These are phyloP conservation scores for Carex parvula DNA, from an alignment of 176 grass and related monocot genomes.

Conservation along the genomic window DNA sequence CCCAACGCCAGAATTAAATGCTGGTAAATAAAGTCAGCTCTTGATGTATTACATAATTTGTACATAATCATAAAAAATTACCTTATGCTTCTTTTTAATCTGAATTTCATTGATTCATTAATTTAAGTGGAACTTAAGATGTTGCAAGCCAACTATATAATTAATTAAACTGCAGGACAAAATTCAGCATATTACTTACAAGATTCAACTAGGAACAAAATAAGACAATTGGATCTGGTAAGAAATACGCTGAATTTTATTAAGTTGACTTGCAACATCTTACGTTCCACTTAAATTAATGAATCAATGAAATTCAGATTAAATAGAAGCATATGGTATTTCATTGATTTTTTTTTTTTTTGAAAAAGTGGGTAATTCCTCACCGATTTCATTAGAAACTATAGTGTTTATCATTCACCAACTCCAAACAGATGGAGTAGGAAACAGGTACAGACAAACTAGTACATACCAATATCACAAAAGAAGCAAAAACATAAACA, in stretches of 20 bases:
- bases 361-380: too few species aligned
- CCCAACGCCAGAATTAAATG: neutral
- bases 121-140: neutral
- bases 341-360: too few species aligned
- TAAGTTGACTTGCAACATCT: neutral
- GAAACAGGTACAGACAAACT: too few species aligned
- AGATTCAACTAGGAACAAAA: neutral
- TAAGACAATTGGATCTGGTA: neutral
- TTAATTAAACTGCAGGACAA: neutral
- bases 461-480: too few species aligned
- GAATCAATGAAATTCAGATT: neutral
- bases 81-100: neutral
- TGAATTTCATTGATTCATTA: neutral
- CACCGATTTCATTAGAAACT: too few species aligned
- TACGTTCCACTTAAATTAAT: neutral
- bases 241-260: neutral
- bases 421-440: too few species aligned
- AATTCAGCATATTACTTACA: neutral
- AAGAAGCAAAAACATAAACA: too few species aligned
- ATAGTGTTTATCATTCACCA: too few species aligned
- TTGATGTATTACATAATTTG: neutral
- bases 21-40: constrained; percentile 6
- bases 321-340: neutral
- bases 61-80: neutral
- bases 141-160: neutral